Percentiles rank a stretch among this genome's conserved stretches.
Evolutionary conservation across 75 land plant species (phyloP).

Genomic region (Picea glauca): DNA sequence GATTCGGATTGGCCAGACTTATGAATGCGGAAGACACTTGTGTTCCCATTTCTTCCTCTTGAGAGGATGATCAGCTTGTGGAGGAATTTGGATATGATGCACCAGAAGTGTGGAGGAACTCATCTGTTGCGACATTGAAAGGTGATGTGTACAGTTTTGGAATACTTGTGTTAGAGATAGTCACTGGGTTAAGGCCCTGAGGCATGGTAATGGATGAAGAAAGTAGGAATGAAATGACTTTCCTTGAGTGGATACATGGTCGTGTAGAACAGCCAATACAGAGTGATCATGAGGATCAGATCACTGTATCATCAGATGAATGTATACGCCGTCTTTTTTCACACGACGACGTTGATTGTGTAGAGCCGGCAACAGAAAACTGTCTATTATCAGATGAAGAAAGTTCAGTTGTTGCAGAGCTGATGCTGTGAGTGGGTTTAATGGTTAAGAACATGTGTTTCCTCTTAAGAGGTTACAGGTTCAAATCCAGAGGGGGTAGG

Average conservation of each 20-base stretch:
- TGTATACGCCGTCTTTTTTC: too few relatives aligned
- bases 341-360: too few relatives aligned
- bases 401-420: constrained; percentile 47
- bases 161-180: constrained; percentile 27
- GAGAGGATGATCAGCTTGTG: too few relatives aligned
- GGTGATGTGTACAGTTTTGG: constrained; percentile 45
- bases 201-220: too few relatives aligned
- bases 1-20: constrained; percentile 24
- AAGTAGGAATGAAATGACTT: constrained; percentile 16
- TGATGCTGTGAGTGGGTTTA: too few relatives aligned
- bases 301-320: constrained; percentile 39
- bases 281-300: constrained; percentile 10
- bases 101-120: neutral
- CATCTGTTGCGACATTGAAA: constrained; percentile 19
- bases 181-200: constrained; percentile 16
- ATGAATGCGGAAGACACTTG: constrained; percentile 14
- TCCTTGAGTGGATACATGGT: constrained; percentile 12
- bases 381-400: constrained; percentile 39
- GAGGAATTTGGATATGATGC: too few relatives aligned
- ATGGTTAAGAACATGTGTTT: too few relatives aligned
- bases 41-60: neutral
- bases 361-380: too few relatives aligned
- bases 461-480: too few relatives aligned
- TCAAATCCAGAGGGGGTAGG: too few relatives aligned
- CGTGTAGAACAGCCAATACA: too few relatives aligned